Conservation (phyloP, 2,329 filamentous ascomycete species). For the Scolecobasidium constrictum region DNA sequence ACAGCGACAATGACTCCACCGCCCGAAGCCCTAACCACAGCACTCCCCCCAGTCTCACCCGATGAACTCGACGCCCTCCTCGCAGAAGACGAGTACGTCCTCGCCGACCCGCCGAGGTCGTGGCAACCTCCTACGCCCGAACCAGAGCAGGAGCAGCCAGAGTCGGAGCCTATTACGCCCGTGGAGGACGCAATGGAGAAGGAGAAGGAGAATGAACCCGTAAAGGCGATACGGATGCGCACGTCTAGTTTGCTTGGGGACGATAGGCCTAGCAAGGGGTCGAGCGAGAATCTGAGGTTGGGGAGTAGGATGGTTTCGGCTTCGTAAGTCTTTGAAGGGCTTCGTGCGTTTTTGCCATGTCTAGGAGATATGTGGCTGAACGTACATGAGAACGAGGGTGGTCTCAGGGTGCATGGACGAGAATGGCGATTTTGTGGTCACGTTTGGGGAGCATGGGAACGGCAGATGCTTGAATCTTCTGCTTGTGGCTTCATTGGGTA, state of each 20-base stretch:
- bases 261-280: background rate
- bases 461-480: no score
- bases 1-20: background rate
- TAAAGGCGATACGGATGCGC: background rate
- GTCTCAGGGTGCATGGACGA: no score
- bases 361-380: no score
- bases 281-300: background rate
- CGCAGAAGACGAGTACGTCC: background rate
- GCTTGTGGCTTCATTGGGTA: no score
- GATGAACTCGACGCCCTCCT: background rate
- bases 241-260: background rate
- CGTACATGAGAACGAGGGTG: no score
- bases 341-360: no score
- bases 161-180: background rate
- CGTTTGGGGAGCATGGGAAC: no score
- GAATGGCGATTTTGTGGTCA: no score
- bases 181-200: background rate
- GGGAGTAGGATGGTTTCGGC: background rate
- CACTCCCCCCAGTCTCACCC: background rate
- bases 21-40: background rate
- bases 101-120: background rate
- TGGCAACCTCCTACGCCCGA: background rate
- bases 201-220: background rate
- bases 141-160: no score
- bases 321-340: no score